Conservation (phyloP, 2,329 filamentous ascomycete species). For the Talaromyces islandicus region DNA sequence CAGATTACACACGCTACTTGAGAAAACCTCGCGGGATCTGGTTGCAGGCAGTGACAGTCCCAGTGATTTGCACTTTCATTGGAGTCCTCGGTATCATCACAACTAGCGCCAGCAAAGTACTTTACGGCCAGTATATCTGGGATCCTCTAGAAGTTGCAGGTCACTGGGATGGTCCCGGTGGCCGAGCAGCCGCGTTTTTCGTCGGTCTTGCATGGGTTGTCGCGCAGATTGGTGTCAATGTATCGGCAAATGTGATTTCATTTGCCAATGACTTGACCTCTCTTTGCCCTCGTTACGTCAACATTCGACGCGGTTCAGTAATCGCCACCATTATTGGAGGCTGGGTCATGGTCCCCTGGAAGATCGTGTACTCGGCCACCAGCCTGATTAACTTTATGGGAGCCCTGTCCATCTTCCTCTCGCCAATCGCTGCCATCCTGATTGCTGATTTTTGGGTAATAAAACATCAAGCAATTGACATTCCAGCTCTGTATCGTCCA, state of each 20-base stretch:
- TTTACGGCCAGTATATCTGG: constrained; percentile 23
- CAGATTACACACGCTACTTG: constrained; percentile 16
- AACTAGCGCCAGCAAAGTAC: constrained; percentile 30
- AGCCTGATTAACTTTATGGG: constrained; percentile 18
- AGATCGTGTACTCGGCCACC: constrained; percentile 33
- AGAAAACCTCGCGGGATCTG: constrained; percentile 8
- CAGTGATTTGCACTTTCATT: constrained; percentile 3
- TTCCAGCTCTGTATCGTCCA: constrained; percentile 39
- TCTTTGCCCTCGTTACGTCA: constrained; percentile 48
- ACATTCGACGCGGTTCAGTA: constrained; percentile 45
- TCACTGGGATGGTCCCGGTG: constrained; percentile 19
- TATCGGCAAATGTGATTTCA: constrained; percentile 48
- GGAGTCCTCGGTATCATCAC: constrained; percentile 38
- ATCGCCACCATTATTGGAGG: constrained; percentile 35
- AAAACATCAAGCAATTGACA: constrained; percentile 33
- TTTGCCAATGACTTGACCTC: constrained; percentile 51
- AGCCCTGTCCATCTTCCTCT: constrained; percentile 28
- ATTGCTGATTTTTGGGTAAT: constrained; percentile 39
- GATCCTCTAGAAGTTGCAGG: constrained; percentile 22
- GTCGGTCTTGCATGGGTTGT: constrained; percentile 27
- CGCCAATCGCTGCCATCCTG: constrained; percentile 39
- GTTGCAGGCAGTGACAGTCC: constrained; percentile 10
- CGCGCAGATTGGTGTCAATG: constrained; percentile 48
- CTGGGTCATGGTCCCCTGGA: constrained; percentile 28
- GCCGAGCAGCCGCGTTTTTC: constrained; percentile 27